Evolutionary conservation across 1,284 basidiomycete genomes (phyloP).

Genomic region (Ceratobasidium sp.): DNA sequence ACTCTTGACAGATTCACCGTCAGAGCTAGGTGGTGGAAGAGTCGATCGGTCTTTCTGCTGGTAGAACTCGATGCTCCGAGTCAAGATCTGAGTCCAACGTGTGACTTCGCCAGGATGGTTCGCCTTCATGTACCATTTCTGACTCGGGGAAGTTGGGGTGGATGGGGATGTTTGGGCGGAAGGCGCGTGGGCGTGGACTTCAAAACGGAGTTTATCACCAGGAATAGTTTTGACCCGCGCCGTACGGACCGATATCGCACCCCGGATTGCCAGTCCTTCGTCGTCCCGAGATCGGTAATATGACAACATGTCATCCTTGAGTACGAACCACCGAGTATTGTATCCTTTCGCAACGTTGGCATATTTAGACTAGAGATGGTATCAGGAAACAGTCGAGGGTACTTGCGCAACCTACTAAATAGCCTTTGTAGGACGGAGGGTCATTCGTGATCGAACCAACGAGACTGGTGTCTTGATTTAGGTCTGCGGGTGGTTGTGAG

Average conservation of each 20-base stretch:
- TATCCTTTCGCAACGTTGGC: slow-evolving; percentile 93
- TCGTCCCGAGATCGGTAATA: slow-evolving; percentile 95
- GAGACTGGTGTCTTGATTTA: slow-evolving; percentile 81
- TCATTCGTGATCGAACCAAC: slow-evolving; percentile 66
- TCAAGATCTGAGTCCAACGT: slow-evolving; percentile 86
- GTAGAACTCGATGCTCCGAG: slow-evolving; percentile 78
- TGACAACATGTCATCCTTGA: slow-evolving; percentile 86
- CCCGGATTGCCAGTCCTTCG: slow-evolving; percentile 87
- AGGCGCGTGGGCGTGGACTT: slow-evolving; percentile 71
- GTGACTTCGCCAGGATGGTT: slow-evolving; percentile 90
- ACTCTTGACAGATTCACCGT: slow-evolving; percentile 51
- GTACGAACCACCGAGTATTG: slow-evolving; percentile 94
- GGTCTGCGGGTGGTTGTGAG: slow-evolving; percentile 63
- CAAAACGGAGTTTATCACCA: slow-evolving; percentile 81
- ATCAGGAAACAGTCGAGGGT: not conserved
- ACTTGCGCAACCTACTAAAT: slow-evolving; percentile 61
- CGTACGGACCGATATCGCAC: slow-evolving; percentile 89
- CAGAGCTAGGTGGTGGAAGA: slow-evolving; percentile 38
- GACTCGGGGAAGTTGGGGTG: slow-evolving; percentile 57
- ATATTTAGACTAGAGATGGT: slow-evolving; percentile 75
- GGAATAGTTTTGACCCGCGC: slow-evolving; percentile 71
- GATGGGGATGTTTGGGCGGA: slow-evolving; percentile 54
- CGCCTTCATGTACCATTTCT: slow-evolving; percentile 93
- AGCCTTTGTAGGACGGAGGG: slow-evolving; percentile 80
- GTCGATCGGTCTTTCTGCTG: slow-evolving; percentile 43